Evolutionary conservation across 1,139 yeast genomes (phyloP).

Genomic region (Suhomyces bokatorum): DNA sequence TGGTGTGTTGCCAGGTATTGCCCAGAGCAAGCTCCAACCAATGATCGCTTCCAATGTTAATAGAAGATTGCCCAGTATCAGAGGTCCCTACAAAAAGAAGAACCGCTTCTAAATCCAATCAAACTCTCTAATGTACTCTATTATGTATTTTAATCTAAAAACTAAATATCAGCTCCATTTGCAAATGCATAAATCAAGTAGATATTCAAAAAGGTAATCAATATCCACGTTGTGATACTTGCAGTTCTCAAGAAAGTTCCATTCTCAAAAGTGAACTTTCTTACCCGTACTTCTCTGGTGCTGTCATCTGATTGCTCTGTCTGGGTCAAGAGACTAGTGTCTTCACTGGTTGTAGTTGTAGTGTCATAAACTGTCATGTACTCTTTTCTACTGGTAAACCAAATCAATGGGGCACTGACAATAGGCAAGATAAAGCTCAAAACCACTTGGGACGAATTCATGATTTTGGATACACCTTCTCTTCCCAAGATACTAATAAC

Average conservation of each 20-base stretch:
- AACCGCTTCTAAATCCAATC: slow-evolving; percentile 18
- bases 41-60: slow-evolving; percentile 7
- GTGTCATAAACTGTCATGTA: slow-evolving; percentile 55
- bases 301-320: slow-evolving; percentile 3
- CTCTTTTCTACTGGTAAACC: slow-evolving; percentile 64
- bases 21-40: slow-evolving; percentile 24
- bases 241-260: slow-evolving; percentile 53
- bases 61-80: slow-evolving; percentile 40
- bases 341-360: slow-evolving; percentile 9
- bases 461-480: slow-evolving; percentile 59
- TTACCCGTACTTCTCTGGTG: slow-evolving; percentile 12
- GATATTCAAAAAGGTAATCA: slow-evolving; percentile 70
- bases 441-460: slow-evolving; percentile 77
- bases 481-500: slow-evolving; percentile 65
- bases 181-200: slow-evolving; percentile 70
- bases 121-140: slow-evolving; percentile 8
- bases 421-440: slow-evolving; percentile 72
- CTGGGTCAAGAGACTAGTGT: slow-evolving; percentile 13
- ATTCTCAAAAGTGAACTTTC: slow-evolving; percentile 56
- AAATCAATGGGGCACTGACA: slow-evolving; percentile 74
- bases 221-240: slow-evolving; percentile 66
- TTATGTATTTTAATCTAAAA: slow-evolving; percentile 10
- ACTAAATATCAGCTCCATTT: slow-evolving; percentile 64
- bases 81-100: slow-evolving; percentile 45
- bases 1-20: slow-evolving; percentile 76